Evolutionary conservation across 2,329 filamentous ascomycete species (phyloP).

Genomic region (Dryadomyces quercus-mongolicae): DNA sequence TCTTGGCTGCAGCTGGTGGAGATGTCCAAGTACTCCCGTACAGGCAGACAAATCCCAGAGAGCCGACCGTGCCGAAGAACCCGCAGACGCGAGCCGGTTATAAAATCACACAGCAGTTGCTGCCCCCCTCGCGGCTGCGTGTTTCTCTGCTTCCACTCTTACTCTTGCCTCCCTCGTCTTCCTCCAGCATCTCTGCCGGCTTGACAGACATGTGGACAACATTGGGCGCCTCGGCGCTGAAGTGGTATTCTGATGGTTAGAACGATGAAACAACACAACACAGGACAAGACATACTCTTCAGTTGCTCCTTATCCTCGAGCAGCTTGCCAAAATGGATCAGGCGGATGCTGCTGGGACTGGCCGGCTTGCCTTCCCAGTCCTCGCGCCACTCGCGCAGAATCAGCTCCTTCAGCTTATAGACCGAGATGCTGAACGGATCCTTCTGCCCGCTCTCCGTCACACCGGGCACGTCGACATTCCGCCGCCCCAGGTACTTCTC

Average conservation of each 20-base stretch:
- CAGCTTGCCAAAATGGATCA: slow-evolving; percentile 87
- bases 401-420: slow-evolving; percentile 88
- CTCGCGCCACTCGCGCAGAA: slow-evolving; percentile 81
- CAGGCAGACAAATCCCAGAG: too few relatives aligned
- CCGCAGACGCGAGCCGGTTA: slow-evolving; percentile 16
- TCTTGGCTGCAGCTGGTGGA: neutral
- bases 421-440: slow-evolving; percentile 87
- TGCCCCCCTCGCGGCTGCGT: slow-evolving; percentile 26
- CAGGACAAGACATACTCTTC: slow-evolving; percentile 49
- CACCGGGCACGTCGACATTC: slow-evolving; percentile 62
- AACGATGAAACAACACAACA: neutral
- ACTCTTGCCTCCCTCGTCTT: slow-evolving; percentile 58
- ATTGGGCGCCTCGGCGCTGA: slow-evolving; percentile 62
- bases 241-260: slow-evolving; percentile 55
- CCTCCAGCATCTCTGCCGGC: slow-evolving; percentile 74
- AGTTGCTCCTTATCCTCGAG: slow-evolving; percentile 78
- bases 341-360: slow-evolving; percentile 75
- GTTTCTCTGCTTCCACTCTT: slow-evolving; percentile 35
- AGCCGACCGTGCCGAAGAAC: too few relatives aligned
- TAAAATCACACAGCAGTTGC: slow-evolving; percentile 40
- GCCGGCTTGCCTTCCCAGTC: slow-evolving; percentile 84
- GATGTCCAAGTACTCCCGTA: too few relatives aligned
- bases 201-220: slow-evolving; percentile 93
- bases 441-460: slow-evolving; percentile 42
- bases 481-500: slow-evolving; percentile 74